phyloP scores from a whole-genome alignment of 495 filamentous ascomycete genomes.

The Podospora sp. region DNA sequence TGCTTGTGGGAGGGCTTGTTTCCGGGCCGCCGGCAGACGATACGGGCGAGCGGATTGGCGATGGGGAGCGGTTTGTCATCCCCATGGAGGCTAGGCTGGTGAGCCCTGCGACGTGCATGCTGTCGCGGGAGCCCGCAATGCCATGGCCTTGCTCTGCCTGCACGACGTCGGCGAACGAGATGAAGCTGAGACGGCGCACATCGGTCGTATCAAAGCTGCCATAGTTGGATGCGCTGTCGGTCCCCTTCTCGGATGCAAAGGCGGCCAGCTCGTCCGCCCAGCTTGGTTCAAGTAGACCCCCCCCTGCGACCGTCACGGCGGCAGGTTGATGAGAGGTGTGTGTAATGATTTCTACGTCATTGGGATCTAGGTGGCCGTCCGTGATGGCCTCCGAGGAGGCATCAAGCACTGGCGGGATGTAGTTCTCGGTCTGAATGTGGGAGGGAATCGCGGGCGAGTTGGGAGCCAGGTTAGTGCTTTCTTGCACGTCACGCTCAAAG shows the following conservation, averaged over 20 bases:
- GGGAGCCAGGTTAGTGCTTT: constrained; percentile 63
- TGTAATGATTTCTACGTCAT: constrained; percentile 86
- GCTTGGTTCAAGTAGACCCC: constrained; percentile 37
- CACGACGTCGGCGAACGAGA: constrained; percentile 94
- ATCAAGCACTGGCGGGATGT: constrained; percentile 87
- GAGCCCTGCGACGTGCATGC: constrained; percentile 59
- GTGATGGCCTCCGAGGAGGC: constrained; percentile 89
- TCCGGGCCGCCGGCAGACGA: constrained; percentile 59
- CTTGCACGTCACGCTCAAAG: constrained; percentile 92
- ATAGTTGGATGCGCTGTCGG: constrained; percentile 67
- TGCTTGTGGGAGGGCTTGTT: constrained; percentile 69
- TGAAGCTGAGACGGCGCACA: constrained; percentile 83
- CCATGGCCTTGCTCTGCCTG: constrained; percentile 71
- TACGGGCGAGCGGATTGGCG: constrained; percentile 69
- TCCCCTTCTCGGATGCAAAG: constrained; percentile 47
- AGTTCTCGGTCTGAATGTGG: constrained; percentile 88
- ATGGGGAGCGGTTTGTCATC: constrained; percentile 66
- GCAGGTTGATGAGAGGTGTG: constrained; percentile 81
- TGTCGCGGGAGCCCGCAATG: constrained; percentile 55
- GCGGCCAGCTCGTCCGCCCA: constrained; percentile 61
- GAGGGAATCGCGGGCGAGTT: constrained; percentile 76
- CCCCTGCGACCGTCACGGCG: constrained; percentile 59
- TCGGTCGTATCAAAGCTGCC: constrained; percentile 73
- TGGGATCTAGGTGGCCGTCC: constrained; percentile 70
- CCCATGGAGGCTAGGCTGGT: constrained; percentile 51